Base-by-base conservation (phyloP, 768 basidiomycete species). In the Leccinum longicurvipes region DNA sequence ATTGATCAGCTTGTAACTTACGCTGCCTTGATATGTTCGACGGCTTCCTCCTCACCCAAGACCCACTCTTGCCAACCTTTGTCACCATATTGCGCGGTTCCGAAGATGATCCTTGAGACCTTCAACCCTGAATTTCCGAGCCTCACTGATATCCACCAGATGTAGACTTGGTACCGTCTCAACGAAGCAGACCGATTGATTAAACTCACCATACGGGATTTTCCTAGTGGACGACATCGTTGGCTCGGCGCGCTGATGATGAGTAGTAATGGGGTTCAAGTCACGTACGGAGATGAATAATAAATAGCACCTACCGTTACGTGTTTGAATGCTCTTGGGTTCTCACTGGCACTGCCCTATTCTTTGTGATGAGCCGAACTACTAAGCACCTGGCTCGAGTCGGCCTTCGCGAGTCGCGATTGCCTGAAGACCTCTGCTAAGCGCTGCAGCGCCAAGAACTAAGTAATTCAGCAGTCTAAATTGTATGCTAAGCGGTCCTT, bases 61-160 rank as follows among this genome's bases (percentile, higher is more conserved):
- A 83, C 75, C 83, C 82, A 84, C 4, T 67, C 63, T 60, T 81
- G 76, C 80, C 83, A 85, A 11, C 79, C 74, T 12, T 77, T 71
- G 29, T 63, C 50, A 19, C 70, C 79, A 47, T 78, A 81, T 39
- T 72, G 70, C 78, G 77, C 78, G 45, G 75, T 75, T 1, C 82
- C 81, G 2, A 83, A 70, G 46, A 81, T 79, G 52, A 80, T 68
- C 61, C 67, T 75, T 14, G 81, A 82, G 8, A 84, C 75, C 65
- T 82, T 76, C 25, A 79, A 62, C 14, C 81, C 82, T 0, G 76
- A 78, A 34, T 72, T 73, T 21, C 82, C 82, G 19, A 77, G 72
- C 46, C 75, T 73, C 17, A 71, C 76, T 78, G 51, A 46, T 36
- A 36, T 54, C 23, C 46, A 12, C 15, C 5, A 2, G 47, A 49